Evolutionary conservation across 306 rosid genomes (phyloP).

Genomic region (Lagenaria siceraria): DNA sequence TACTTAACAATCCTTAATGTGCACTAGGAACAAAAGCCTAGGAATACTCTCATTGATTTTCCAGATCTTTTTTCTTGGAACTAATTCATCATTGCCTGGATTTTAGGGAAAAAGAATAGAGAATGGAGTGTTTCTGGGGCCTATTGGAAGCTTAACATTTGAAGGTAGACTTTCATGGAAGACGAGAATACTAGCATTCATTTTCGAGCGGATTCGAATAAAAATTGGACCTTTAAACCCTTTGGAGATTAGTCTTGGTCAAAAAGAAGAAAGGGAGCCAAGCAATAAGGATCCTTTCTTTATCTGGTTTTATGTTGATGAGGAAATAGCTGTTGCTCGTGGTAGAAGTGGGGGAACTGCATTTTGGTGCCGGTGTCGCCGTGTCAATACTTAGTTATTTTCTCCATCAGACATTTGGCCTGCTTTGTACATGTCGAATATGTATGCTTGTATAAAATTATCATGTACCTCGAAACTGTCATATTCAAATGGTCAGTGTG

Average conservation of each 20-base stretch:
- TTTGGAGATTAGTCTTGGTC: constrained; percentile 64
- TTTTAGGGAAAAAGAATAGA: constrained; percentile 82
- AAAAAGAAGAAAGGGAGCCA: constrained; percentile 62
- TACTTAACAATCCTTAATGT: background rate
- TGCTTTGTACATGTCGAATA: background rate
- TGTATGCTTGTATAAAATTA: background rate
- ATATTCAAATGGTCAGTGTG: background rate
- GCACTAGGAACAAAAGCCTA: background rate
- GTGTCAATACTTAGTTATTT: constrained; percentile 24
- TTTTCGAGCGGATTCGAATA: constrained; percentile 51
- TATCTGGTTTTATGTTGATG: constrained; percentile 88
- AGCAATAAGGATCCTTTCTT: constrained; percentile 70
- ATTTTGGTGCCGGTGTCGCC: constrained; percentile 76
- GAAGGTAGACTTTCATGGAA: constrained; percentile 86
- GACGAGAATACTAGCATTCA: constrained; percentile 58
- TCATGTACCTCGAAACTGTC: background rate
- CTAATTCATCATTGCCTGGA: constrained; percentile 15
- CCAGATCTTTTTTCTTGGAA: constrained; percentile 2
- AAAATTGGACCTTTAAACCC: constrained; percentile 75
- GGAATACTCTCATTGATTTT: background rate
- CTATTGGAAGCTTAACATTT: constrained; percentile 76
- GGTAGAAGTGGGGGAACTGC: constrained; percentile 92
- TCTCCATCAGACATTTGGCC: background rate
- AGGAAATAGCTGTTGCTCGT: constrained; percentile 91
- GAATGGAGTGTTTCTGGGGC: constrained; percentile 81